Evolutionary conservation across 2,329 filamentous ascomycete species (phyloP).

Genomic region (Polychaeton citri): DNA sequence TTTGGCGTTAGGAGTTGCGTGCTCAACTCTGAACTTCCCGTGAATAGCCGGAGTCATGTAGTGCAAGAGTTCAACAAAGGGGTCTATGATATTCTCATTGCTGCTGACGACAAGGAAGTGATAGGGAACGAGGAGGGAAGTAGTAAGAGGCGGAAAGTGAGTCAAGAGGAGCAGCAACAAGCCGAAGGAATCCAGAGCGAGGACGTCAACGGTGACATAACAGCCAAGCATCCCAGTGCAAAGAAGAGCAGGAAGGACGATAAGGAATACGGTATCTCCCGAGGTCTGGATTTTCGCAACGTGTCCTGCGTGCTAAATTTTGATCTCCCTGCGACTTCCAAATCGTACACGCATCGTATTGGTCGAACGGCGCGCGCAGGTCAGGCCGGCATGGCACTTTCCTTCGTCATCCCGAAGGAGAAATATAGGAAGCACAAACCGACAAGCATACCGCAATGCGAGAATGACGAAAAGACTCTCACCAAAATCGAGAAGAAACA

Average conservation of each 20-base stretch:
- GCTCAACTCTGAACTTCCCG: conserved; percentile 83
- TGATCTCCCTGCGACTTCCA: conserved; percentile 75
- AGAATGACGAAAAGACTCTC: conserved; percentile 75
- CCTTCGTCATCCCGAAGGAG: conserved; percentile 75
- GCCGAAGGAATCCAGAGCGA: conserved; percentile 14
- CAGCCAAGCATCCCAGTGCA: conserved; percentile 18
- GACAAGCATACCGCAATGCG: conserved; percentile 60
- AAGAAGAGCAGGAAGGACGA: conserved; percentile 49
- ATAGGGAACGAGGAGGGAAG: conserved; percentile 48
- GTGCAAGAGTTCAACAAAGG: conserved; percentile 96
- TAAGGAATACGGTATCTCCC: conserved; percentile 86
- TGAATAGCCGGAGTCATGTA: conserved; percentile 85
- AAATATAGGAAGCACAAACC: conserved; percentile 81
- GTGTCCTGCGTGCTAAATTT: conserved; percentile 94
- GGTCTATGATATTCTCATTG: conserved; percentile 96
- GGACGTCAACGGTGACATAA: conserved; percentile 16
- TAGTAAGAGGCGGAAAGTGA: conserved; percentile 14
- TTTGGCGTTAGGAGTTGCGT: conserved; percentile 91
- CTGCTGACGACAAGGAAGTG: conserved; percentile 81
- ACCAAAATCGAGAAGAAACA: conserved; percentile 70
- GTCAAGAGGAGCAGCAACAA: conserved; percentile 19
- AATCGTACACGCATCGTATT: conserved; percentile 94
- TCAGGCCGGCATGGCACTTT: conserved; percentile 87
- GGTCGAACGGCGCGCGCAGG: conserved; percentile 85
- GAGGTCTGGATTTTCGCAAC: conserved; percentile 94